Conservation (phyloP, 2,329 filamentous ascomycete species). For the Huntiella omanensis region DNA sequence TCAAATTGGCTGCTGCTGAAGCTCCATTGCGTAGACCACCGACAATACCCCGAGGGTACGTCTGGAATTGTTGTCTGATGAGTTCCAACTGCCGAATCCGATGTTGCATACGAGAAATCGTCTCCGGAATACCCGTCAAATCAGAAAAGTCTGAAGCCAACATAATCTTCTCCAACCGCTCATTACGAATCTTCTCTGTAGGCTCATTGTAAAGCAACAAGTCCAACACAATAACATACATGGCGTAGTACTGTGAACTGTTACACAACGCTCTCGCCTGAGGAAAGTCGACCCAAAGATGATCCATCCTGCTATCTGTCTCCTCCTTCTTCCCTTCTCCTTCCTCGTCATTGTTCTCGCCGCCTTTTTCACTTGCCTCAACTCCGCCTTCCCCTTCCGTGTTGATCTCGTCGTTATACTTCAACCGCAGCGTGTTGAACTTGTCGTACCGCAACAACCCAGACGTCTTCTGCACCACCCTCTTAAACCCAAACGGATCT, state of each 20-base stretch:
- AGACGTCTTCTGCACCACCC: conserved; percentile 91
- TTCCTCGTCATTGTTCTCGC: conserved; percentile 13
- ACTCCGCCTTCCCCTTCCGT: conserved; percentile 41
- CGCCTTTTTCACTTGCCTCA: conserved; percentile 54
- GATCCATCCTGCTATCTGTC: conserved; percentile 71
- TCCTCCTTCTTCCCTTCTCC: conserved; percentile 27
- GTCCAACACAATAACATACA: conserved; percentile 96
- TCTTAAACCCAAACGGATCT: conserved; percentile 93
- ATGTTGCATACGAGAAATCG: conserved; percentile 80
- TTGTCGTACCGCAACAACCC: conserved; percentile 91
- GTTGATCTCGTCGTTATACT: conserved; percentile 88
- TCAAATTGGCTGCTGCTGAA: conserved; percentile 19
- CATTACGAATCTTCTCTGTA: conserved; percentile 87
- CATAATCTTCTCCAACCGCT: conserved; percentile 96
- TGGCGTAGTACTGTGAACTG: conserved; percentile 88
- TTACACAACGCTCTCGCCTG: conserved; percentile 90
- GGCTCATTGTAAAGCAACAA: conserved; percentile 92
- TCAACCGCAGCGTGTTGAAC: conserved; percentile 89
- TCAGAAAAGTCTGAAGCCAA: conserved; percentile 97
- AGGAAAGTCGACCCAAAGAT: conserved; percentile 92
- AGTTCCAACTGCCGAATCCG: conserved; percentile 86
- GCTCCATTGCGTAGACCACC: conserved; percentile 2
- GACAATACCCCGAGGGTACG: conserved; percentile 52
- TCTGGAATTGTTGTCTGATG: conserved; percentile 91
- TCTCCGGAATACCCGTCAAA: conserved; percentile 75